Evolutionary conservation across 2,329 filamentous ascomycete species (phyloP).

Genomic region (Didymella glomerata): DNA sequence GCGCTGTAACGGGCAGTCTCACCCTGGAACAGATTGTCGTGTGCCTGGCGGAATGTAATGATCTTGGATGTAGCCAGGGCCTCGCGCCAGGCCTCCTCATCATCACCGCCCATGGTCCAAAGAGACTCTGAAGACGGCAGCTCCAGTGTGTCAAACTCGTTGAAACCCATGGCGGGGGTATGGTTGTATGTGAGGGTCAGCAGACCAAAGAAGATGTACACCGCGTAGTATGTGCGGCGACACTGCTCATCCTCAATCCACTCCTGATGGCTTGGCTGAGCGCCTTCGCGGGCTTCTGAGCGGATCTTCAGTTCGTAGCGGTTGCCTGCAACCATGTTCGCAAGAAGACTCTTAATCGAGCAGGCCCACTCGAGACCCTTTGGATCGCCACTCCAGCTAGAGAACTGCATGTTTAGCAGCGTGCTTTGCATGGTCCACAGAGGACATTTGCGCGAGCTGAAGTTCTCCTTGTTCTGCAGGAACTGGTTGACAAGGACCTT

Average conservation of each 20-base stretch:
- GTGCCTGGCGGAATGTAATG: constrained; percentile 90
- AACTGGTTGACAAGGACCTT: constrained; percentile 98
- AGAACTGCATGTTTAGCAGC: constrained; percentile 97
- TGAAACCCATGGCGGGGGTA: constrained; percentile 96
- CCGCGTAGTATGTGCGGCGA: constrained; percentile 94
- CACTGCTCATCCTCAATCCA: constrained; percentile 98
- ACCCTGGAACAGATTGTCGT: constrained; percentile 94
- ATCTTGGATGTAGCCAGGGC: constrained; percentile 74
- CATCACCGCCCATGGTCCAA: constrained; percentile 84
- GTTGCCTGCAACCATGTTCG: constrained; percentile 98
- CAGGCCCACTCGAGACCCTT: constrained; percentile 99
- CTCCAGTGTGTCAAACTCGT: constrained; percentile 93
- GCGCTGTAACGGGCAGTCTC: constrained; percentile 91
- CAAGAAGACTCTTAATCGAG: constrained; percentile 96
- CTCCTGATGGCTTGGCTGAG: constrained; percentile 79
- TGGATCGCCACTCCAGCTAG: constrained; percentile 97
- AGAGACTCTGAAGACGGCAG: constrained; percentile 92
- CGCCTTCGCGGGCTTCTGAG: constrained; percentile 82
- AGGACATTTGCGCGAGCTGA: constrained; percentile 96
- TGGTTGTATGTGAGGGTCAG: constrained; percentile 97
- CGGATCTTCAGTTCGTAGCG: constrained; percentile 95
- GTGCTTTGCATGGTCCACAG: constrained; percentile 99
- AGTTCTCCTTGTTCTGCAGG: constrained; percentile 97
- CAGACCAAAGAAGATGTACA: constrained; percentile 98
- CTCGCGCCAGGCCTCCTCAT: constrained; percentile 86